Percentiles rank a stretch among this genome's conserved stretches.
Evolutionary conservation across 2,329 filamentous ascomycete species (phyloP).

Genomic region (Oidium heveae): DNA sequence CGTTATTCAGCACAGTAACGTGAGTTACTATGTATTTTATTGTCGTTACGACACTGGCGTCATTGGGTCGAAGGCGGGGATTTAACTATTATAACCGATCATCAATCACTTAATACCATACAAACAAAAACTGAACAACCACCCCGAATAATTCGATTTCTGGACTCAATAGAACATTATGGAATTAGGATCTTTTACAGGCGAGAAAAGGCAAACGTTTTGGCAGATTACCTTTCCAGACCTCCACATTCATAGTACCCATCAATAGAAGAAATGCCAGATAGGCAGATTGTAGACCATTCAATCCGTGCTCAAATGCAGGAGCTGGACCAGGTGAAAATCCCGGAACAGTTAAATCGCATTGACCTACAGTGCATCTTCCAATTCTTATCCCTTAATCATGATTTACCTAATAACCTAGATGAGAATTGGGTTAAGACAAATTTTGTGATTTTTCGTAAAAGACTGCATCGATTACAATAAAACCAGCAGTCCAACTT

Average conservation of each 20-base stretch:
- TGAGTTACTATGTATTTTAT: too few relatives aligned
- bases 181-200: background rate
- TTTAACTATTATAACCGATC: too few relatives aligned
- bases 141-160: background rate
- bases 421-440: background rate
- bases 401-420: background rate
- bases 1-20: too few relatives aligned
- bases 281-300: too few relatives aligned
- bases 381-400: background rate
- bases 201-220: background rate
- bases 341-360: background rate
- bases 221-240: background rate
- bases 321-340: background rate
- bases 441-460: background rate
- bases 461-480: too few relatives aligned
- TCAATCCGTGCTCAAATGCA: background rate
- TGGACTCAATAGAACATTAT: background rate
- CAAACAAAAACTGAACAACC: background rate
- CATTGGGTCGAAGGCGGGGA: too few relatives aligned
- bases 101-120: too few relatives aligned
- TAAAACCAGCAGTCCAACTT: too few relatives aligned
- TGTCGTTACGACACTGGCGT: too few relatives aligned
- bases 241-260: background rate
- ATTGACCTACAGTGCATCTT: background rate
- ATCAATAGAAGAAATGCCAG: background rate